Conservation (phyloP, 2,329 filamentous ascomycete genomes). For the Fusarium bactridioides region DNA sequence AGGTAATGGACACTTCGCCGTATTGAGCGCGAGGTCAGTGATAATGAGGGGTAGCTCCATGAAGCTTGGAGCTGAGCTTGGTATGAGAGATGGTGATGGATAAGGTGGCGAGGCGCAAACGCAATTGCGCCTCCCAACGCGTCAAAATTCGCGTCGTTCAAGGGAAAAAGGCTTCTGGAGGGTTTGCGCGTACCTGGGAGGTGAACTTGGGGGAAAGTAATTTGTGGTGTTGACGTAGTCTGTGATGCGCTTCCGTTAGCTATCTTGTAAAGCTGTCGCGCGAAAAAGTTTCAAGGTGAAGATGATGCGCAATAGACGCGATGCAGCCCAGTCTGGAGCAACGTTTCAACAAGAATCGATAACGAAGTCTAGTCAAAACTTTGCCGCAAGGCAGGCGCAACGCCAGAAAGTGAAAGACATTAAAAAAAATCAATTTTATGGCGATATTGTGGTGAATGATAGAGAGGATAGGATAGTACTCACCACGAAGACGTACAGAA, state of each 20-base stretch:
- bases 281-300: conserved; percentile 17
- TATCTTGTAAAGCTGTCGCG: conserved; percentile 29
- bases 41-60: conserved; percentile 40
- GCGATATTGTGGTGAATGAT: conserved; percentile 41
- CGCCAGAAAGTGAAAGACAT: conserved; percentile 45
- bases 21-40: background rate
- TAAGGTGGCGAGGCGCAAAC: conserved; percentile 40
- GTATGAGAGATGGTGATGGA: conserved; percentile 4
- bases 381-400: conserved; percentile 18
- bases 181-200: conserved; percentile 35
- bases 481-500: conserved; percentile 54
- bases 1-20: background rate
- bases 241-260: conserved; percentile 43
- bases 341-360: conserved; percentile 27
- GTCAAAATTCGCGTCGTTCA: conserved; percentile 24
- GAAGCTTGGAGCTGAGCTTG: conserved; percentile 26
- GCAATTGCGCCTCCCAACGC: conserved; percentile 40
- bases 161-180: conserved; percentile 15
- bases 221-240: conserved; percentile 37
- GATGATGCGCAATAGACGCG: conserved; percentile 28
- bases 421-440: conserved; percentile 39
- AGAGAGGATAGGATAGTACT: conserved; percentile 54
- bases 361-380: conserved; percentile 27
- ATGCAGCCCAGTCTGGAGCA: conserved; percentile 33
- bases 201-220: conserved; percentile 15